Conservation (phyloP, 2,329 filamentous ascomycete species). For the Ascochyta koolunga region DNA sequence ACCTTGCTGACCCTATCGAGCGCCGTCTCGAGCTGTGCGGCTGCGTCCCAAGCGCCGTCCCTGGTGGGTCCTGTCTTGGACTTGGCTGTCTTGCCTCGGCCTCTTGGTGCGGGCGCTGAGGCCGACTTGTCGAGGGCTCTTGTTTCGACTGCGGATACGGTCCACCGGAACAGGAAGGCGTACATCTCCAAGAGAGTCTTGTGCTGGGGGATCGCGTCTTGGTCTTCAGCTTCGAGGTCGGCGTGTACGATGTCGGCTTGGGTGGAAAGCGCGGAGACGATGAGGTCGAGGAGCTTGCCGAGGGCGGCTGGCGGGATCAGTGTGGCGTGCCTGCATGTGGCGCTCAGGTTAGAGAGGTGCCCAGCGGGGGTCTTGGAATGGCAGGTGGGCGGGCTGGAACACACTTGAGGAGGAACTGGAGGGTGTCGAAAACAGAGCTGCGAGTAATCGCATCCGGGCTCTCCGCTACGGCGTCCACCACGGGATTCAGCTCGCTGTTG, state of each 20-base stretch:
- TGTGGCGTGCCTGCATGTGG: conserved; percentile 76
- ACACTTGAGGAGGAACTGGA: conserved; percentile 97
- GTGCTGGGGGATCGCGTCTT: conserved; percentile 77
- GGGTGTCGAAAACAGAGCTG: conserved; percentile 81
- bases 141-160: conserved; percentile 89
- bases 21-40: conserved; percentile 82
- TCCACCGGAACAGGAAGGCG: conserved; percentile 93
- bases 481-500: conserved; percentile 85
- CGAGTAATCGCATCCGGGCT: conserved; percentile 87
- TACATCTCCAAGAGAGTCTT: conserved; percentile 93
- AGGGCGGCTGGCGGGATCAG: conserved; percentile 80
- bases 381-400: conserved; percentile 64
- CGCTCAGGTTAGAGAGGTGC: conserved; percentile 64
- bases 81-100: conserved; percentile 76
- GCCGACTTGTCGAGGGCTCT: conserved; percentile 91
- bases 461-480: conserved; percentile 89
- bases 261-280: conserved; percentile 82
- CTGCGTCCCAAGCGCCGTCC: conserved; percentile 86
- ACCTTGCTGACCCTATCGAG: conserved; percentile 96
- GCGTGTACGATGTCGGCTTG: conserved; percentile 85
- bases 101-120: conserved; percentile 71
- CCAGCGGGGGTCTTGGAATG: conserved; percentile 23
- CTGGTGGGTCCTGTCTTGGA: conserved; percentile 64
- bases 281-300: conserved; percentile 90
- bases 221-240: conserved; percentile 90